A percentile compares a stretch with the other conserved stretches of the same genome.
Evolutionary conservation across 1,139 yeast genomes (phyloP).

Genomic region (Lodderomyces parapsilosis): DNA sequence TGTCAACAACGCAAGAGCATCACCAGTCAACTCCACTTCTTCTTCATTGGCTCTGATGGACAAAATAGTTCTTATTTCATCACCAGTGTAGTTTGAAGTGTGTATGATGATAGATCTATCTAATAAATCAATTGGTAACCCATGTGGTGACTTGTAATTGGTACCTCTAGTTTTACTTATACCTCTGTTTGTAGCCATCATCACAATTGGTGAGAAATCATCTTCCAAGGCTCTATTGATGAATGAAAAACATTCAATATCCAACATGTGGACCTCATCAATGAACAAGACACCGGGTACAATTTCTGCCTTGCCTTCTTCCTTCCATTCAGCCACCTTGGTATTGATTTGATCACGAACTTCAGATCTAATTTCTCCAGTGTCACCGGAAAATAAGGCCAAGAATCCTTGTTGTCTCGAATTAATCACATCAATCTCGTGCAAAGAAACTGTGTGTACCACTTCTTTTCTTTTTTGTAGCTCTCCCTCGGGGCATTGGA

Average conservation of each 20-base stretch:
- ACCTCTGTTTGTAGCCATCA: slow-evolving; percentile 98
- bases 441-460: slow-evolving; percentile 93
- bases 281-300: slow-evolving; percentile 98
- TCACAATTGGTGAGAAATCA: slow-evolving; percentile 94
- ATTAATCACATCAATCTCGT: slow-evolving; percentile 97
- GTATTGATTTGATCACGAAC: slow-evolving; percentile 96
- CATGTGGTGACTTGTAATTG: slow-evolving; percentile 92
- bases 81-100: slow-evolving; percentile 71
- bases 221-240: slow-evolving; percentile 96
- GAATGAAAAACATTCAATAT: slow-evolving; percentile 94
- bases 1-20: slow-evolving; percentile 85
- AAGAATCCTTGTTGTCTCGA: slow-evolving; percentile 97
- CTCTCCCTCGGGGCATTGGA: slow-evolving; percentile 99
- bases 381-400: slow-evolving; percentile 94
- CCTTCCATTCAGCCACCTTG: slow-evolving; percentile 98
- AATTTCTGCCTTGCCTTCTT: slow-evolving; percentile 98
- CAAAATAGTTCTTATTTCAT: slow-evolving; percentile 82
- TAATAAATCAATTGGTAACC: slow-evolving; percentile 88
- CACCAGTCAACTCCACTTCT: slow-evolving; percentile 81
- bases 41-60: slow-evolving; percentile 95
- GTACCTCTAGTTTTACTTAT: slow-evolving; percentile 91
- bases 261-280: slow-evolving; percentile 99
- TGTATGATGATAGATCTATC: slow-evolving; percentile 94
- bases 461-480: slow-evolving; percentile 93
- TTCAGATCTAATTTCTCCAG: slow-evolving; percentile 95